Percentiles rank a stretch among this genome's conserved stretches.
Evolutionary conservation across 305 asterid species (phyloP).

Genomic region (Monarda citriodora): DNA sequence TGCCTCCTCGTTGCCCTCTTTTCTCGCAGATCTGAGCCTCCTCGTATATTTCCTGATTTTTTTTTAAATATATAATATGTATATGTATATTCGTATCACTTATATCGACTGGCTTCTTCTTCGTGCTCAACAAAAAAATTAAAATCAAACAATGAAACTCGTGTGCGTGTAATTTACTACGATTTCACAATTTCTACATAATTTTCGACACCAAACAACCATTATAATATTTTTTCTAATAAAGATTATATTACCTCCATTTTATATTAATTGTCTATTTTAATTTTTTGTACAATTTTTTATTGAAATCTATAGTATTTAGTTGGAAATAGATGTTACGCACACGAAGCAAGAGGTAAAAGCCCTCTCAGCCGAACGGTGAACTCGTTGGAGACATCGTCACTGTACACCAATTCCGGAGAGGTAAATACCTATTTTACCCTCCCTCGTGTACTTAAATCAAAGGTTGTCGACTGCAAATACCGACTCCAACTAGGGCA

Average conservation of each 20-base stretch:
- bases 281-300: no score
- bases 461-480: background rate
- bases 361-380: background rate
- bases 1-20: slow-evolving; percentile 10
- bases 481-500: slow-evolving; percentile 15
- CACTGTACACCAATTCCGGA: background rate
- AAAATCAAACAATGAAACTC: no score
- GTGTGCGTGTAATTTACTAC: no score
- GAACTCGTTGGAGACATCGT: background rate
- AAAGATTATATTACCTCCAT: no score
- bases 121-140: background rate
- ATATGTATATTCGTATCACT: no score
- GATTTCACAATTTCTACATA: no score
- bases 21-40: slow-evolving; percentile 40
- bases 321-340: no score
- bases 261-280: no score
- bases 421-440: background rate
- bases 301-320: no score
- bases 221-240: no score
- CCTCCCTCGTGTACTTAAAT: background rate
- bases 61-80: no score
- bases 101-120: background rate
- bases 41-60: slow-evolving; percentile 7
- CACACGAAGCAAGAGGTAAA: slow-evolving; percentile 8
- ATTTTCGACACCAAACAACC: no score